Conservation (phyloP, 2,329 filamentous ascomycete species). For the Xylaria sp. region DNA sequence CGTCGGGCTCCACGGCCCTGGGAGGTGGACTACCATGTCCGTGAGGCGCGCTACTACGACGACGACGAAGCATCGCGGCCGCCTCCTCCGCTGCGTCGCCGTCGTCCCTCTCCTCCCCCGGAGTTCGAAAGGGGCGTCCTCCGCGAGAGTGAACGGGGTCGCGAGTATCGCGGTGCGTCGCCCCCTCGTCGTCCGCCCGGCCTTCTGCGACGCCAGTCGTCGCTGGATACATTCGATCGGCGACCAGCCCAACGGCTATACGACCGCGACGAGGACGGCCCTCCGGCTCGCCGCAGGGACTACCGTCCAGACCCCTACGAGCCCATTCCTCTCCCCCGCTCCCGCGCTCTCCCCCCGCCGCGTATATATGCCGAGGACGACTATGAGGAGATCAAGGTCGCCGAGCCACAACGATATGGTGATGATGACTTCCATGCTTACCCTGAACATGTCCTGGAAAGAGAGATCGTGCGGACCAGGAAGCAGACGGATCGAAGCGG, state of each 20-base stretch:
- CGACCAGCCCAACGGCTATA: conserved; percentile 65
- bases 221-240: conserved; percentile 89
- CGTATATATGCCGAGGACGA: conserved; percentile 66
- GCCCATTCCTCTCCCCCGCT: conserved; percentile 76
- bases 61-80: conserved; percentile 49
- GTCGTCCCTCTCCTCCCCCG: conserved; percentile 52
- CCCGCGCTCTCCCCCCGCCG: conserved; percentile 68
- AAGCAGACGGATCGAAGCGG: conserved; percentile 58
- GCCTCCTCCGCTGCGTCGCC: conserved; percentile 50
- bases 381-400: conserved; percentile 73
- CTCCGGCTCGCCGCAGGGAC: conserved; percentile 65
- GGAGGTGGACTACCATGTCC: conserved; percentile 58
- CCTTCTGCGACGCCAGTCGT: conserved; percentile 83
- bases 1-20: conserved; percentile 56
- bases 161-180: conserved; percentile 59
- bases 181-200: conserved; percentile 68
- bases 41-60: conserved; percentile 66
- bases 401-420: conserved; percentile 74
- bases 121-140: conserved; percentile 64
- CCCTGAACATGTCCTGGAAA: conserved; percentile 69
- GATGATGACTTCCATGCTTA: conserved; percentile 77
- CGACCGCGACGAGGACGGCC: conserved; percentile 63
- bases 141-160: conserved; percentile 66
- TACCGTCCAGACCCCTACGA: conserved; percentile 64
- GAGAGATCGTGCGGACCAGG: conserved; percentile 64